Conservation (phyloP, 2,329 filamentous ascomycete species). For the Polytolypa hystricis region DNA sequence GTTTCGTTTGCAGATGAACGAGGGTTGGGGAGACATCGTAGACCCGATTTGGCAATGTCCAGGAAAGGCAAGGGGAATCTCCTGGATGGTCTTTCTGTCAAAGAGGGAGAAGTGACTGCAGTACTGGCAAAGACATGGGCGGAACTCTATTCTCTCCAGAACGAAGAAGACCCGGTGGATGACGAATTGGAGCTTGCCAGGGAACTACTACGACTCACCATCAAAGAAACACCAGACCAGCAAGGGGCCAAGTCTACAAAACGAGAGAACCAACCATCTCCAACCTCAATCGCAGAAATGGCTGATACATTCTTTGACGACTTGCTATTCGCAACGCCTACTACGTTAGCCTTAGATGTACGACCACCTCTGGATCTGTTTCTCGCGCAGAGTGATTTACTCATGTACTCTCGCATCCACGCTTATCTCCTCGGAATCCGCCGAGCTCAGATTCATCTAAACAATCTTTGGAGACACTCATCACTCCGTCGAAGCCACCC, state of each 20-base stretch:
- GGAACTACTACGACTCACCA: constrained; percentile 57
- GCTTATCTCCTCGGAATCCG: constrained; percentile 78
- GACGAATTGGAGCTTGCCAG: constrained; percentile 75
- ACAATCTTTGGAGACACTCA: constrained; percentile 77
- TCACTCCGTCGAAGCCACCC: constrained; percentile 67
- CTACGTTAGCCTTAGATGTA: constrained; percentile 58
- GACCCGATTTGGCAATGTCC: constrained; percentile 43
- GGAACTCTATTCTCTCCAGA: constrained; percentile 62
- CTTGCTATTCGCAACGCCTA: constrained; percentile 68
- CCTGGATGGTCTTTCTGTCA: constrained; percentile 57
- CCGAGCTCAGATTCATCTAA: constrained; percentile 72
- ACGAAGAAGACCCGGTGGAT: constrained; percentile 62
- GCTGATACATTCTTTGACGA: constrained; percentile 54
- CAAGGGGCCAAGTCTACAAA: constrained; percentile 9
- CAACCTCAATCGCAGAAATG: constrained; percentile 21
- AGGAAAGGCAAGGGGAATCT: constrained; percentile 38
- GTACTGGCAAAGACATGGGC: constrained; percentile 70
- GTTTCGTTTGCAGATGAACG: constrained; percentile 76
- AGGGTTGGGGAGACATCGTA: constrained; percentile 60
- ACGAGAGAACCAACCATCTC: constrained; percentile 14
- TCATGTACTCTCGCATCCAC: constrained; percentile 74
- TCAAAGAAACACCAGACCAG: constrained; percentile 26
- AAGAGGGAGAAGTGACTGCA: constrained; percentile 74
- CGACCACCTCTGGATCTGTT: constrained; percentile 81
- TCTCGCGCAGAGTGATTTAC: constrained; percentile 62